Evolutionary conservation across 2,329 filamentous ascomycete species (phyloP).

Genomic region (Fusarium sp.): DNA sequence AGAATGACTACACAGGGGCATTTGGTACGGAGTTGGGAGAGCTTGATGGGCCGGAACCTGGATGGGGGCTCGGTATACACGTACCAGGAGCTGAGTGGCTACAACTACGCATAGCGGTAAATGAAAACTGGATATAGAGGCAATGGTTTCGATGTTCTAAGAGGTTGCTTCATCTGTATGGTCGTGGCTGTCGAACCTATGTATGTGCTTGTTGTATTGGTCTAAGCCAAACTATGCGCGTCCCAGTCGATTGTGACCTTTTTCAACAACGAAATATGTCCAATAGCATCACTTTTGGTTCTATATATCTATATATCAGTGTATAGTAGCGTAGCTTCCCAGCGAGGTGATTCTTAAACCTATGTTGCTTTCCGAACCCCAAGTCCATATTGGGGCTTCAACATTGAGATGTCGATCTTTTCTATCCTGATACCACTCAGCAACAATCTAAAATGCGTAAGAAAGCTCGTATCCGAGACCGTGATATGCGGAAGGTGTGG

Average conservation of each 20-base stretch:
- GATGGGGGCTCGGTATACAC: not conserved
- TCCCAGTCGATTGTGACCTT: not conserved
- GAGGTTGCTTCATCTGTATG: not conserved
- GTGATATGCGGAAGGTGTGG: too few species aligned
- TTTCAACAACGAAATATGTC: too few species aligned
- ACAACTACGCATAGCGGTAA: not conserved
- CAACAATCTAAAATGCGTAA: too few species aligned
- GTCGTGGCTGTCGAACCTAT: not conserved
- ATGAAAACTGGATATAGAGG: not conserved
- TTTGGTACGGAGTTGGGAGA: not conserved
- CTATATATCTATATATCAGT: too few species aligned
- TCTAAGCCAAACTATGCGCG: not conserved
- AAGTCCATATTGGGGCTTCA: too few species aligned
- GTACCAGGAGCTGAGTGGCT: not conserved
- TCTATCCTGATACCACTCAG: too few species aligned
- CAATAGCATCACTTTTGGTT: too few species aligned
- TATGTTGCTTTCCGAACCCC: too few species aligned
- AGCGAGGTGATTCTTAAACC: too few species aligned
- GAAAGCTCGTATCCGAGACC: too few species aligned
- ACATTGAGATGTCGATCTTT: too few species aligned
- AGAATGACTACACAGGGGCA: not conserved
- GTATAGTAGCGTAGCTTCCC: too few species aligned
- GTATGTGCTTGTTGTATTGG: not conserved
- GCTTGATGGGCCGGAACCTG: not conserved
- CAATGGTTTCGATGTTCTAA: not conserved